phyloP scores from a whole-genome alignment of 176 grass and related monocot species.

The Hyparrhenia diplandra region DNA sequence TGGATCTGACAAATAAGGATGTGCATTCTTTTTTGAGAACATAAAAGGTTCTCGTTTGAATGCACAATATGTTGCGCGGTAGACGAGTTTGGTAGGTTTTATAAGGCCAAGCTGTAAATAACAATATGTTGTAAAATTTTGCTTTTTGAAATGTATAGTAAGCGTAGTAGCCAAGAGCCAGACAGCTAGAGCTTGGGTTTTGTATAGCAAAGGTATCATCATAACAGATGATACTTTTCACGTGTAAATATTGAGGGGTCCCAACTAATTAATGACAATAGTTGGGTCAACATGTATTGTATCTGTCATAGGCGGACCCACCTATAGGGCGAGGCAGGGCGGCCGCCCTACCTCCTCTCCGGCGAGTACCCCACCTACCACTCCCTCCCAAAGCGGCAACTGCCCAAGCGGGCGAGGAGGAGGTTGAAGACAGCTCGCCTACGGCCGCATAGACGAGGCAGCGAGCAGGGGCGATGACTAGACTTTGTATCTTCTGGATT shows the following conservation, averaged over 20 bases:
- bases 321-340: too few species aligned
- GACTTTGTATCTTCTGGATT: too few species aligned
- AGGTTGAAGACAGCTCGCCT: too few species aligned
- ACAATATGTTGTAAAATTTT: slow-evolving; percentile 40
- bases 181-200: background rate
- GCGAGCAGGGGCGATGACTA: too few species aligned
- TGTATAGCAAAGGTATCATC: background rate
- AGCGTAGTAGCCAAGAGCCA: background rate
- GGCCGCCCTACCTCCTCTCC: too few species aligned
- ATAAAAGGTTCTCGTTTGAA: slow-evolving; percentile 28
- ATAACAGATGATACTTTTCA: background rate
- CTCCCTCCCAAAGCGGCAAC: too few species aligned
- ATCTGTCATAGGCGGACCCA: too few species aligned
- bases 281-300: background rate
- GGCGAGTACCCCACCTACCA: too few species aligned
- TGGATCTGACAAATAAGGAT: slow-evolving; percentile 66
- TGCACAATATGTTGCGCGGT: slow-evolving; percentile 20
- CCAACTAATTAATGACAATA: background rate
- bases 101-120: slow-evolving; percentile 21
- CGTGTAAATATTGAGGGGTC: background rate
- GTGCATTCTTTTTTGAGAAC: slow-evolving; percentile 31
- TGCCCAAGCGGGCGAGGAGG: too few species aligned
- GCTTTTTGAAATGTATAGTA: slow-evolving; percentile 1
- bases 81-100: slow-evolving; percentile 8
- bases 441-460: too few species aligned